Evolutionary conservation across 495 filamentous ascomycete genomes (phyloP).

Genomic region (Podospora conica): DNA sequence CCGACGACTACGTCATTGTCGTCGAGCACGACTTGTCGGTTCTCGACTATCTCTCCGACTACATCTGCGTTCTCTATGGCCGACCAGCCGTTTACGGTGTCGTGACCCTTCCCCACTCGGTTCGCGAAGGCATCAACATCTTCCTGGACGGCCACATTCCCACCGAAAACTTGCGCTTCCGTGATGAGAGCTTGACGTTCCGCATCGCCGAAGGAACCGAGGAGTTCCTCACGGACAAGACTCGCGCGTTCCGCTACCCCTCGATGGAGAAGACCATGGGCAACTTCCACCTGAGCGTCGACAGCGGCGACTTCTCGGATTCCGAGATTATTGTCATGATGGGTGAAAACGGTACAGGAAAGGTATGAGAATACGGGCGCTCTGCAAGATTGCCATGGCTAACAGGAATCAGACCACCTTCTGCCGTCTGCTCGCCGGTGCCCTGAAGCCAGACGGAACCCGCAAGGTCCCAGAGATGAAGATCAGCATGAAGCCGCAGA

Average conservation of each 20-base stretch:
- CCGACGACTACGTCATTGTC: constrained; percentile 93
- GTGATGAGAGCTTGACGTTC: constrained; percentile 95
- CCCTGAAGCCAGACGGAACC: constrained; percentile 75
- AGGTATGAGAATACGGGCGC: constrained; percentile 10
- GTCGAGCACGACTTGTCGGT: constrained; percentile 99
- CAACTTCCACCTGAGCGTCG: constrained; percentile 75
- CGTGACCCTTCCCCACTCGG: constrained; percentile 91
- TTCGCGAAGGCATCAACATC: constrained; percentile 99
- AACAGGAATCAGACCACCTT: constrained; percentile 90
- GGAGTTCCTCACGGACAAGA: constrained; percentile 81
- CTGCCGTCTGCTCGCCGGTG: constrained; percentile 91
- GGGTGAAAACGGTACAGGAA: constrained; percentile 86
- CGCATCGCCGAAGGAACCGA: constrained; percentile 88
- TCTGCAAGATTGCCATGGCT: constrained; percentile 70
- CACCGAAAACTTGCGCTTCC: constrained; percentile 97
- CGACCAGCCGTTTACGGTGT: constrained; percentile 95
- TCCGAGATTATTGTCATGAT: constrained; percentile 99
- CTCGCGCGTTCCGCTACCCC: constrained; percentile 79
- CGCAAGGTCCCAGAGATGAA: constrained; percentile 82
- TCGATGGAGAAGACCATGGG: constrained; percentile 91
- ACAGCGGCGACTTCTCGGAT: constrained; percentile 84
- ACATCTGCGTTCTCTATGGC: constrained; percentile 94
- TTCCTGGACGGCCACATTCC: constrained; percentile 97
- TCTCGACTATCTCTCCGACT: constrained; percentile 96
- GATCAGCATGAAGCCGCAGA: constrained; percentile 99